These are phyloP conservation scores for Flaveria bidentis DNA, from an alignment of 129 eudicot species.

Conservation along the genomic window DNA sequence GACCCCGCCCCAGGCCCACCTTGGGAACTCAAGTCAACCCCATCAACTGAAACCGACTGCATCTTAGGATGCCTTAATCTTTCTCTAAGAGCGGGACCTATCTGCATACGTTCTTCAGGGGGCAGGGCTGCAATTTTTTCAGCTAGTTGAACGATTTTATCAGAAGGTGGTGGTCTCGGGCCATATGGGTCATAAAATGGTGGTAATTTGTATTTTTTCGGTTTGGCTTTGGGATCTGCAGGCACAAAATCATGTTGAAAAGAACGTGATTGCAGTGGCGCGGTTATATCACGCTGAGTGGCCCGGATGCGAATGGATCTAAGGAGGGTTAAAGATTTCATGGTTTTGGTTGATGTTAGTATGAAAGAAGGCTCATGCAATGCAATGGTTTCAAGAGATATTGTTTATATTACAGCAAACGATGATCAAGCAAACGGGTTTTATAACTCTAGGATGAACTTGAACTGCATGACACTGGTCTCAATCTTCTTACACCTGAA, in stretches of 20 bases:
- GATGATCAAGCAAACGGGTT: not conserved
- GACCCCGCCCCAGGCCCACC: slow-evolving; percentile 50
- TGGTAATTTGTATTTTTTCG: slow-evolving; percentile 64
- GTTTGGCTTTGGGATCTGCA: slow-evolving; percentile 56
- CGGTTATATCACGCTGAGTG: slow-evolving; percentile 32
- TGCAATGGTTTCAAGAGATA: not conserved
- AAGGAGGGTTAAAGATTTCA: slow-evolving; percentile 48
- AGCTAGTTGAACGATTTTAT: slow-evolving; percentile 67
- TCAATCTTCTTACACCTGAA: slow-evolving; percentile 32
- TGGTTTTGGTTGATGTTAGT: slow-evolving; percentile 30
- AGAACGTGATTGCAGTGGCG: slow-evolving; percentile 57
- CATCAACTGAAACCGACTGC: slow-evolving; percentile 60
- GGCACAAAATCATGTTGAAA: slow-evolving; percentile 63
- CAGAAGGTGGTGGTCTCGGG: slow-evolving; percentile 76
- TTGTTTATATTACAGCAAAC: too few relatives aligned
- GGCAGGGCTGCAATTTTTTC: slow-evolving; percentile 60
- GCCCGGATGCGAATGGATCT: slow-evolving; percentile 34
- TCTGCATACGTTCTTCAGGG: slow-evolving; percentile 59
- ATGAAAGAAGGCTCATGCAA: slow-evolving; percentile 19
- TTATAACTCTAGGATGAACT: too few relatives aligned
- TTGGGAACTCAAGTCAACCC: slow-evolving; percentile 54
- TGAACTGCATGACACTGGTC: slow-evolving; percentile 1
- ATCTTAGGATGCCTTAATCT: slow-evolving; percentile 57
- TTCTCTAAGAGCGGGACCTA: slow-evolving; percentile 55
- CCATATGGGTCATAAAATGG: slow-evolving; percentile 67